Conservation (phyloP, 768 basidiomycete genomes). For the Termitomyces sp. region DNA sequence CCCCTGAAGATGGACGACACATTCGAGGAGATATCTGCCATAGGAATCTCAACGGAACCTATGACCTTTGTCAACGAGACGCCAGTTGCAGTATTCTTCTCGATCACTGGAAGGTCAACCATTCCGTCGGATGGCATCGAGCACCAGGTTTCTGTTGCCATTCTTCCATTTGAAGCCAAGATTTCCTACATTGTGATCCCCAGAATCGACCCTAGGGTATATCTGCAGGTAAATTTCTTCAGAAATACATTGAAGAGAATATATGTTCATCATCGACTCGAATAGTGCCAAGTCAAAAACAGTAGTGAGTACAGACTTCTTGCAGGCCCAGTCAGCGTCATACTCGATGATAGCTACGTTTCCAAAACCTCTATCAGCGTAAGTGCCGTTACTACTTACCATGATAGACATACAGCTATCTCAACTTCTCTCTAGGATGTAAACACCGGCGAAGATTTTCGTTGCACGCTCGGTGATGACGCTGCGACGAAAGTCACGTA, state of each 20-base stretch:
- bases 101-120: conserved; percentile 41
- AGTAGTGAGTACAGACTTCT: conserved; percentile 52
- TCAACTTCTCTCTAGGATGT: conserved; percentile 30
- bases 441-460: conserved; percentile 43
- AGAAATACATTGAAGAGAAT: not conserved
- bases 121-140: conserved; percentile 50
- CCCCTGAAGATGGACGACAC: conserved; percentile 10
- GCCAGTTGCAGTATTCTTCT: conserved; percentile 45
- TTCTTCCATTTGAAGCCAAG: conserved; percentile 38
- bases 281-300: conserved; percentile 46
- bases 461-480: conserved; percentile 48
- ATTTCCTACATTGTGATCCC: conserved; percentile 47
- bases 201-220: conserved; percentile 40
- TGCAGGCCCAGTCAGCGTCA: conserved; percentile 46
- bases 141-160: conserved; percentile 49
- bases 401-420: not conserved
- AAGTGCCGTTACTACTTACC: conserved; percentile 5
- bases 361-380: conserved; percentile 45
- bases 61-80: conserved; percentile 44
- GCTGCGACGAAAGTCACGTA: conserved; percentile 39
- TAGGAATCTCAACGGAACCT: conserved; percentile 23
- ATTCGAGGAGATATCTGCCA: conserved; percentile 25
- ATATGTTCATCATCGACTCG: not conserved
- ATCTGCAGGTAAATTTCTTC: conserved; percentile 35
- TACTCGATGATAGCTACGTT: conserved; percentile 52